Base-by-base conservation (phyloP, 768 basidiomycete genomes). In the Russula emetica region DNA sequence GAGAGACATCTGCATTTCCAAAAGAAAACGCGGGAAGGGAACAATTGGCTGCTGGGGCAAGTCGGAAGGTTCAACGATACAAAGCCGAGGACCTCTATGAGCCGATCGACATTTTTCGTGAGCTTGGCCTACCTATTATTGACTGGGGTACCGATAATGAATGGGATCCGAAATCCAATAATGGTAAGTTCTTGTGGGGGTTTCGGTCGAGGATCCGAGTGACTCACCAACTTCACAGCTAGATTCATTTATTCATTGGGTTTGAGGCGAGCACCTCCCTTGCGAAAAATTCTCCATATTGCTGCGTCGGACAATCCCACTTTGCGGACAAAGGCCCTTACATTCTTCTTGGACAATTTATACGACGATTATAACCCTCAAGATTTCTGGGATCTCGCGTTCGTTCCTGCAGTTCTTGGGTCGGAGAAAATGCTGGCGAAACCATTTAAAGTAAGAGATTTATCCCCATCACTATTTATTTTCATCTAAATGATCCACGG, bases 141-240 rank as follows among this genome's bases (percentile, higher is more conserved):
- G 92, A 94, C 69, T 99, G 96, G 96, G 88, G 89, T 0, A 78
- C 77, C 30, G 78, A 85, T 62, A 76, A 76, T 1, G 94, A 88
- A 72, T 99, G 96, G 96, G 81, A 83, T 62, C 74, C 79, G 5
- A 82, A 80, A 11, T 93, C 93, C 0, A 92, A 94, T 32, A 94
- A 97, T 86, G 93, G 94, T 89, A 45, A 38, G 76, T 65, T 40
- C 7, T 34, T 20, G 1, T 38, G 16, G 8, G 40, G 38, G 14
- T 11, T 5, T 22, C 14, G 7, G 4, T 34, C 3, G 61, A 26
- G 5, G 45, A 54, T 6, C n/a, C 38, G 7, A 56, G 51, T 42
- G 18, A 28, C 47, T 62, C 55, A 56, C 22, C 38, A 14, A 30
- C 13, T 36, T 61, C 22, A 14, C 69, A 94, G 95, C 92, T 1